Conservation (phyloP, 202 grass and related monocot species). For the Setaria italica region DNA sequence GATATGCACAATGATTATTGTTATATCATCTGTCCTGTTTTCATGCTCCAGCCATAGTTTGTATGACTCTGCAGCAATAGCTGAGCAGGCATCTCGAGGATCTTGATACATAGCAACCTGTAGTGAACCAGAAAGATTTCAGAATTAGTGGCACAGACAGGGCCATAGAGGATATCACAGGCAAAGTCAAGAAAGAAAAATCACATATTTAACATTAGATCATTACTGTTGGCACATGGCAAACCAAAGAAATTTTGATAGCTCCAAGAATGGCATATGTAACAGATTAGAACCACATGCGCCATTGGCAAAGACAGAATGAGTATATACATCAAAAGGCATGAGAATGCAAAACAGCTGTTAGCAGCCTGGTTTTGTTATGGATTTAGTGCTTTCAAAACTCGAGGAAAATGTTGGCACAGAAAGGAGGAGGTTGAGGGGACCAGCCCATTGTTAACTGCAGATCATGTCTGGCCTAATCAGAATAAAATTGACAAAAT, state of each 20-base stretch:
- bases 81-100: slow-evolving; percentile 89
- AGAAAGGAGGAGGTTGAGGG: slow-evolving; percentile 38
- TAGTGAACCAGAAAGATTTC: slow-evolving; percentile 33
- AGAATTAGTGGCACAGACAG: slow-evolving; percentile 1
- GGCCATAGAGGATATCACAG: neutral
- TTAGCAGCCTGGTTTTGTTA: slow-evolving; percentile 45
- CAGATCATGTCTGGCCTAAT: slow-evolving; percentile 26
- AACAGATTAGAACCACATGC: neutral
- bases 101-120: slow-evolving; percentile 82
- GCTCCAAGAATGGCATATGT: neutral
- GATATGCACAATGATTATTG: slow-evolving; percentile 96
- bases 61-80: slow-evolving; percentile 89
- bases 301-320: neutral
- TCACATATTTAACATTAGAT: neutral
- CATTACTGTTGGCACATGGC: neutral
- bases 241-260: slow-evolving; percentile 7
- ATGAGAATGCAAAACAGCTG: slow-evolving; percentile 32
- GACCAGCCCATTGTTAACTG: slow-evolving; percentile 30
- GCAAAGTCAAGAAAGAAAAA: slow-evolving; percentile 28
- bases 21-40: slow-evolving; percentile 96
- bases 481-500: slow-evolving; percentile 32
- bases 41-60: slow-evolving; percentile 92
- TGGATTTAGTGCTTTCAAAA: slow-evolving; percentile 2
- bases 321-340: slow-evolving; percentile 31
- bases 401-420: neutral